Base-by-base conservation (phyloP, 495 filamentous ascomycete genomes). In the Neurospora sp. region DNA sequence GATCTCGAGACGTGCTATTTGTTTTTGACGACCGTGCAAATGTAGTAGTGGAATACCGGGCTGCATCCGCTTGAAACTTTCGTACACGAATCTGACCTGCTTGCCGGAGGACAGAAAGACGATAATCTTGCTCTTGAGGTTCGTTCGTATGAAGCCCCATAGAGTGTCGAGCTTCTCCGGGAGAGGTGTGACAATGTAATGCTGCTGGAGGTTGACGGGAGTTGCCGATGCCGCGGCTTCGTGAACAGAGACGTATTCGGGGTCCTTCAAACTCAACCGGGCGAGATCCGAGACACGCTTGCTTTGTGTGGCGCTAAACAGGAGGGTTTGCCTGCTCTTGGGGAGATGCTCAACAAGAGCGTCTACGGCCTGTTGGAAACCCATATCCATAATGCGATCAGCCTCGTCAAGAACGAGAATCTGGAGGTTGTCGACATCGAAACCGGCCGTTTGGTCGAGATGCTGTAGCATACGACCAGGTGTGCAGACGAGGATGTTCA, bases 401-500 rank as follows among this genome's bases (percentile, higher is more conserved):
- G 96, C 96, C 79, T 99, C 96, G 77, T 99, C 96, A 74, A 99
- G 85, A 5, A 98, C 96, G 39, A 99, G 86, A 80, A 98, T 92
- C 81, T 96, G 92, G 70, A 99, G 78, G 81, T 96, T 97, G 76
- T 93, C 90, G 46, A 96, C 91, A 71, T 96, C 94, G 76, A 99
- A 92, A 40, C 90, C 89, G 7, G 94, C 92, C 0, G 96, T 98
- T 83, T 98, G 94, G 79, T 97, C 94, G 80, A 99, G 84, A 82
- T 99, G 96, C 81, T 99, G 96, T 69, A 98, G 82, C 87, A 99
- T 95, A 8, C 96, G 88, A 11, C 96, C 96, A 0, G 96, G 96
- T 3, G 96, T 99, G 78, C 95, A 97, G 3, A 99, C 94, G 14
- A 99, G 83, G 69, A 99, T 99, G 76, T 98, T 98, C 96, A 99